Conservation (phyloP, 1,284 basidiomycete species). For the Ustilago vetiveriae region DNA sequence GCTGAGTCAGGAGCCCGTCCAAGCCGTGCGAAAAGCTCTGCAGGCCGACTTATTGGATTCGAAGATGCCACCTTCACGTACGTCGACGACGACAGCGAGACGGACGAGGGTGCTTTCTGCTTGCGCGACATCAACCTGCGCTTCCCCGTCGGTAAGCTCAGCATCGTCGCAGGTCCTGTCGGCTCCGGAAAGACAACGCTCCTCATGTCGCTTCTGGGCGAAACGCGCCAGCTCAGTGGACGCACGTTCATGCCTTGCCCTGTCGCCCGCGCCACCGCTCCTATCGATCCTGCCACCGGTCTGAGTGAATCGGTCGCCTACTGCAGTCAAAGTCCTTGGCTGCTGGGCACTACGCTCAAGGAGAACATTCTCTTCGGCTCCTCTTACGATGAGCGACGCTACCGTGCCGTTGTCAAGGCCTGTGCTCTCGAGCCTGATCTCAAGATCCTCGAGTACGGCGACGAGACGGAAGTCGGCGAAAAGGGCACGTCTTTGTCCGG, state of each 20-base stretch:
- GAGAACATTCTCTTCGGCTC: conserved; percentile 92
- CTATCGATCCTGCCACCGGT: conserved; percentile 71
- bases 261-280: conserved; percentile 65
- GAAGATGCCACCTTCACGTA: conserved; percentile 69
- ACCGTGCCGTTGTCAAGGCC: conserved; percentile 80
- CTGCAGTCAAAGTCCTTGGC: conserved; percentile 91
- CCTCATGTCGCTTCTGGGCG: conserved; percentile 73
- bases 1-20: neutral
- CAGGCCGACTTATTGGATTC: conserved; percentile 69
- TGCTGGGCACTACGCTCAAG: conserved; percentile 90
- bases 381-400: conserved; percentile 80
- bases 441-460: conserved; percentile 90
- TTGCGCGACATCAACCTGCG: conserved; percentile 72
- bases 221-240: conserved; percentile 70
- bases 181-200: conserved; percentile 70
- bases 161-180: conserved; percentile 74
- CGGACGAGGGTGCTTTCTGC: conserved; percentile 66
- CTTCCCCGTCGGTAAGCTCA: conserved; percentile 73
- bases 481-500: conserved; percentile 78
- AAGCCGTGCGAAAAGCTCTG: conserved; percentile 1
- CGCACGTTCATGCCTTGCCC: conserved; percentile 71
- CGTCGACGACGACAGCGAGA: conserved; percentile 55
- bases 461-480: conserved; percentile 90
- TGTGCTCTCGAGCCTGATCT: conserved; percentile 84
- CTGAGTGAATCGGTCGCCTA: conserved; percentile 83